phyloP scores from a whole-genome alignment of 2,329 filamentous ascomycete species.

The Curvularia spicifera region DNA sequence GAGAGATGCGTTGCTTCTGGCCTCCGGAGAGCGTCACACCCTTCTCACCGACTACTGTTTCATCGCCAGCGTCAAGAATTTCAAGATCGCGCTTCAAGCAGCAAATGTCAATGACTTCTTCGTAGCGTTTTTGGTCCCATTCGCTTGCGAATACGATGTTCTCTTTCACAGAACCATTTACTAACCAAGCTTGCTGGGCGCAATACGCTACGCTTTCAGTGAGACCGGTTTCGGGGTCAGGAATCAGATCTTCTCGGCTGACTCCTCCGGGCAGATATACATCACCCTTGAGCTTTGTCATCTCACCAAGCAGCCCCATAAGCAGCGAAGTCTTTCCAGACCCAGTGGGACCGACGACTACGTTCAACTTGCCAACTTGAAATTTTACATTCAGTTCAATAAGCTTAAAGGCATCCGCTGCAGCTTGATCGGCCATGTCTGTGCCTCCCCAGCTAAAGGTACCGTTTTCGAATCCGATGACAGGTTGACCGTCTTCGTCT shows the following conservation, averaged over 20 bases:
- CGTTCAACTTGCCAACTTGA: constrained; percentile 82
- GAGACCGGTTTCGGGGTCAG: constrained; percentile 82
- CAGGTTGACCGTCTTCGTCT: constrained; percentile 70
- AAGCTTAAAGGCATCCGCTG: constrained; percentile 73
- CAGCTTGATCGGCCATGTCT: constrained; percentile 59
- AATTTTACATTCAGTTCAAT: constrained; percentile 86
- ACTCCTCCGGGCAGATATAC: constrained; percentile 86
- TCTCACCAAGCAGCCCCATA: constrained; percentile 95
- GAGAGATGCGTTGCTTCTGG: constrained; percentile 95
- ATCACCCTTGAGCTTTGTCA: constrained; percentile 81
- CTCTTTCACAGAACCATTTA: constrained; percentile 93
- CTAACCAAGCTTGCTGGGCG: constrained; percentile 94
- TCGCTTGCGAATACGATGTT: constrained; percentile 91
- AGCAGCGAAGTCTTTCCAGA: constrained; percentile 94
- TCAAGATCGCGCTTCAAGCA: constrained; percentile 89
- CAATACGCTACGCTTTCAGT: constrained; percentile 95
- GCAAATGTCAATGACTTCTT: constrained; percentile 86
- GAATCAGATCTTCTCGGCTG: constrained; percentile 82
- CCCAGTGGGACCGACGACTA: constrained; percentile 91
- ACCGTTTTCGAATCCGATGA: constrained; percentile 84
- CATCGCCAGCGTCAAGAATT: constrained; percentile 89
- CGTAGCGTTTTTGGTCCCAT: constrained; percentile 82
- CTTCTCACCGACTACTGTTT: constrained; percentile 95
- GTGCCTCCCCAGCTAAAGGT: constrained; percentile 87
- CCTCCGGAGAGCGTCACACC: constrained; percentile 95